Percentiles rank a stretch among this genome's conserved stretches.
Conservation (phyloP, 116 monocot species). For the Zostera marina region DNA sequence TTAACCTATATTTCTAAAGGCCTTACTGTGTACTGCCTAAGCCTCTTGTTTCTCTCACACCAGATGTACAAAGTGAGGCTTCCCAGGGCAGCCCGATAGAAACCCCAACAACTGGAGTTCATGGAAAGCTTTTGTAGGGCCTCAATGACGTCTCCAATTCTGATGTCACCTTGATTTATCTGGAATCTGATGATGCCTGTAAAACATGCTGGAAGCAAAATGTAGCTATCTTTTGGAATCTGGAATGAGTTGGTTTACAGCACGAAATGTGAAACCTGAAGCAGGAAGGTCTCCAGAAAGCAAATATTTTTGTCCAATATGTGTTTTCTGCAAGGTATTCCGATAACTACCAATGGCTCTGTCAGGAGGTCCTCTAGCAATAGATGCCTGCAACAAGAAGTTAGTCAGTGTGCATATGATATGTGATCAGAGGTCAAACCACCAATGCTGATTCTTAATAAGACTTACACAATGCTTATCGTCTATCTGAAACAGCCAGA, state of each 20-base stretch:
- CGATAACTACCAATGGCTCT: slow-evolving; percentile 13
- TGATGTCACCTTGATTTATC: too few species aligned
- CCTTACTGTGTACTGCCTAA: too few species aligned
- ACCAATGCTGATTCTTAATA: not conserved
- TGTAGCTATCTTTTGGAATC: not conserved
- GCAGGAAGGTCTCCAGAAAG: slow-evolving; percentile 7
- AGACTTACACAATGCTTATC: slow-evolving; percentile 43
- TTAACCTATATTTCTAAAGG: too few species aligned
- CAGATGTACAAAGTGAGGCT: too few species aligned
- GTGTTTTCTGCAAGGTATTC: slow-evolving; percentile 3
- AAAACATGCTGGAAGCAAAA: slow-evolving; percentile 2
- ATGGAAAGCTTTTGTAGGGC: too few species aligned
- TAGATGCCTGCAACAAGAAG: slow-evolving; percentile 29
- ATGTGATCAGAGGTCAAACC: not conserved
- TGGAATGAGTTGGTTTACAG: slow-evolving; percentile 38
- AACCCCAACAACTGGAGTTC: too few species aligned
- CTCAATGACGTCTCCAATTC: too few species aligned
- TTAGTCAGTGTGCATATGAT: not conserved
- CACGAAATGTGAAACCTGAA: slow-evolving; percentile 18
- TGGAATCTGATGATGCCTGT: too few species aligned
- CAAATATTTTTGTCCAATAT: slow-evolving; percentile 12
- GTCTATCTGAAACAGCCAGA: slow-evolving; percentile 38
- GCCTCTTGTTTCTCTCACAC: too few species aligned
- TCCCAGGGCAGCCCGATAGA: too few species aligned
- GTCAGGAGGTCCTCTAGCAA: slow-evolving; percentile 46